A percentile compares a stretch with the other conserved stretches of the same genome.
phyloP scores from a whole-genome alignment of 805 yeast genomes.

The Tetrapisispora phaffii region DNA sequence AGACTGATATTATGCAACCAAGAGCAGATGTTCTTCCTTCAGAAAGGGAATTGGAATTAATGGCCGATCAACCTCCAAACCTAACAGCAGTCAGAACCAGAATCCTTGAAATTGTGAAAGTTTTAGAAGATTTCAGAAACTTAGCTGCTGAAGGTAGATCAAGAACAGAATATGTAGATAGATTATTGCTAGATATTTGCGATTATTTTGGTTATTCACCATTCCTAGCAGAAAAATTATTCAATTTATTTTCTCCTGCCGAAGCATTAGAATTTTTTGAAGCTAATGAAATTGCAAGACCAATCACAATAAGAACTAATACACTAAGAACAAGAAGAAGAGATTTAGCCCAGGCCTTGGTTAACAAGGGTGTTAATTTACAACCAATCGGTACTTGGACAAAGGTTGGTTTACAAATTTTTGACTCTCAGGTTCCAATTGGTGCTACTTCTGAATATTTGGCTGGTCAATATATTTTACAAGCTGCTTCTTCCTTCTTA shows the following conservation, averaged over 20 bases:
- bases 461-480: slow-evolving; percentile 95
- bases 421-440: slow-evolving; percentile 98
- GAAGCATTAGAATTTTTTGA: slow-evolving; percentile 98
- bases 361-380: slow-evolving; percentile 91
- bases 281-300: slow-evolving; percentile 95
- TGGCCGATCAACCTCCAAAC: slow-evolving; percentile 53
- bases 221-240: slow-evolving; percentile 87
- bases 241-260: slow-evolving; percentile 82
- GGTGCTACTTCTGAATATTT: slow-evolving; percentile 99
- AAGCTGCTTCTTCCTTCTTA: slow-evolving; percentile 95
- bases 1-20: slow-evolving; percentile 52
- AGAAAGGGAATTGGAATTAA: slow-evolving; percentile 50
- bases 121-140: slow-evolving; percentile 77
- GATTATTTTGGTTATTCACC: slow-evolving; percentile 89
- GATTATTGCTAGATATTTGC: slow-evolving; percentile 77
- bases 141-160: slow-evolving; percentile 79
- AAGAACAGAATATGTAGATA: slow-evolving; percentile 70
- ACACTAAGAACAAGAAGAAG: slow-evolving; percentile 90
- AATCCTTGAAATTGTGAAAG: slow-evolving; percentile 91
- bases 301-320: slow-evolving; percentile 95
- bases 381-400: slow-evolving; percentile 98
- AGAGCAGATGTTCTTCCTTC: slow-evolving; percentile 71
- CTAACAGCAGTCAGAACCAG: slow-evolving; percentile 79
- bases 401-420: slow-evolving; percentile 92
- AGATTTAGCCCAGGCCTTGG: slow-evolving; percentile 88